Conservation (phyloP, 148 eudicot species). For the Silene latifolia region DNA sequence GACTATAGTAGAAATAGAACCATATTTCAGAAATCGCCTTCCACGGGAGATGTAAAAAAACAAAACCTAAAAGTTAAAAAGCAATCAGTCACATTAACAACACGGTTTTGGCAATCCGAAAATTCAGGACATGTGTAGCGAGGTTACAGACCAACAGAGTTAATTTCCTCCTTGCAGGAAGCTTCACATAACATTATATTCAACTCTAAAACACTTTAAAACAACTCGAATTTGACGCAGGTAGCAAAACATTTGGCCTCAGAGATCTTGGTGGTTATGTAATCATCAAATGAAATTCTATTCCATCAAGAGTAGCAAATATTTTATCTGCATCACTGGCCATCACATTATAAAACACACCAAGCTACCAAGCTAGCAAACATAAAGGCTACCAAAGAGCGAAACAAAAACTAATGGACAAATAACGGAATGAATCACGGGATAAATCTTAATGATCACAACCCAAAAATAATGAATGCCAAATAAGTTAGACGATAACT, state of each 20-base stretch:
- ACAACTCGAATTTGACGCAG: no score
- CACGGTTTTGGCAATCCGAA: background rate
- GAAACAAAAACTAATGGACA: background rate
- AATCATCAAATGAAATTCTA: background rate
- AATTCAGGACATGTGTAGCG: no score
- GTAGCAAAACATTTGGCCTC: background rate
- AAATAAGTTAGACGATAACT: background rate
- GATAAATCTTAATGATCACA: background rate
- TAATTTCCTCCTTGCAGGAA: no score
- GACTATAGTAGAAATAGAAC: background rate
- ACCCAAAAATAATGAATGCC: background rate
- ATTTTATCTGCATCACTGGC: conserved; percentile 7
- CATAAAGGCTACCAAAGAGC: no score
- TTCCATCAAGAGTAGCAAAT: conserved; percentile 12
- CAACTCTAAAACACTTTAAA: no score
- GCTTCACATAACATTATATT: no score
- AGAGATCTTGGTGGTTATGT: conserved; percentile 3
- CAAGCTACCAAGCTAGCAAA: no score
- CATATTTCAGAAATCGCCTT: background rate
- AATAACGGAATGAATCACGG: background rate
- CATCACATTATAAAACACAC: background rate
- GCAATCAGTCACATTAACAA: background rate
- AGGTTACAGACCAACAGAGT: no score
- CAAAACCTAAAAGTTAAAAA: background rate
- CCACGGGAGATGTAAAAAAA: background rate